These are phyloP conservation scores for Annulohypoxylon maeteangense DNA, from an alignment of 495 filamentous ascomycete species.

Conservation along the genomic window DNA sequence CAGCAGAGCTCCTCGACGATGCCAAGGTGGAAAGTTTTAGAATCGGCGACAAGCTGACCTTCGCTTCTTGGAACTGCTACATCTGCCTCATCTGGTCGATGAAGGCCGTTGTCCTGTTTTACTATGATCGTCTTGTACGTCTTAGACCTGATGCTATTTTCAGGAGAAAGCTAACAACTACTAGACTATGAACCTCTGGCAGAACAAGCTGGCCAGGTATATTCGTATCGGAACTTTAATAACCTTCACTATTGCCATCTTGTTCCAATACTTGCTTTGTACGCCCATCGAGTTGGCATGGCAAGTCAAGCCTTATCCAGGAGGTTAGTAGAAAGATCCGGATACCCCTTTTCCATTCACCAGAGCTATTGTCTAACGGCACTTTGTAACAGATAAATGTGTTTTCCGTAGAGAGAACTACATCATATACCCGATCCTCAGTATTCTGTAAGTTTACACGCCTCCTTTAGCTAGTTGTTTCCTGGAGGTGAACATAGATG, in stretches of 20 bases:
- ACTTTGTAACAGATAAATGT: conserved; percentile 12
- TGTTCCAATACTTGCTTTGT: conserved; percentile 24
- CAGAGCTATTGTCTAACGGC: neutral
- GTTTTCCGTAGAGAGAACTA: conserved; percentile 29
- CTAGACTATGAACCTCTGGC: conserved; percentile 26
- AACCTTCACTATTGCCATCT: conserved; percentile 13
- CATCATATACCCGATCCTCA: conserved; percentile 18
- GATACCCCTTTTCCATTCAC: neutral
- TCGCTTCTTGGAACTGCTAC: conserved; percentile 23
- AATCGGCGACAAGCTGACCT: conserved; percentile 23
- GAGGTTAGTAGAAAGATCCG: neutral
- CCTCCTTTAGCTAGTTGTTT: neutral
- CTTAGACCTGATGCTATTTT: neutral
- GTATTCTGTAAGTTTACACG: conserved; percentile 9
- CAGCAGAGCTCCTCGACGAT: conserved; percentile 10
- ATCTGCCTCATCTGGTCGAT: conserved; percentile 30
- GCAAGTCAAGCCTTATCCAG: conserved; percentile 24
- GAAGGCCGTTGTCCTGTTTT: conserved; percentile 24
- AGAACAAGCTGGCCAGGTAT: conserved; percentile 6
- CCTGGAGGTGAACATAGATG: neutral
- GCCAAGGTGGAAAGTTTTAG: conserved; percentile 19
- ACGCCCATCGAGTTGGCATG: conserved; percentile 17
- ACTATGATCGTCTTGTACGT: conserved; percentile 23
- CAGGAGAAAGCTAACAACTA: conserved; percentile 6
- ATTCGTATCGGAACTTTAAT: conserved; percentile 5